Evolutionary conservation across 2,329 filamentous ascomycete genomes (phyloP).

Genomic region (Nemania sp.): DNA sequence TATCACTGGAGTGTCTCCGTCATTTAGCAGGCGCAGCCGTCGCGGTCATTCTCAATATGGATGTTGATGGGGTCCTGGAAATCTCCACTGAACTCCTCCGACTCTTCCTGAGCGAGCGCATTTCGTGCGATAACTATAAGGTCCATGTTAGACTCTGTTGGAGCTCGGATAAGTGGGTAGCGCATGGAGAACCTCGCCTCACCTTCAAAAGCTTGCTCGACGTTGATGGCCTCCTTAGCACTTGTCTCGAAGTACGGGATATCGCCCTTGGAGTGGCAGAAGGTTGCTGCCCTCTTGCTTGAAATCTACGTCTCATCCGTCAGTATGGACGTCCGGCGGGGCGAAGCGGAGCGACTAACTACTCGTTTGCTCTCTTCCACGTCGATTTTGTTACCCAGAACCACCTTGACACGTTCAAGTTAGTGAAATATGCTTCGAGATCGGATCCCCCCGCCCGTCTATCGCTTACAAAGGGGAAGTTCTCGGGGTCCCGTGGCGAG

Average conservation of each 20-base stretch:
- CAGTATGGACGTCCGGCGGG: background rate
- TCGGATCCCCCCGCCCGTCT: background rate
- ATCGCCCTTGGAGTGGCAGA: conserved; percentile 95
- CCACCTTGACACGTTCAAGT: conserved; percentile 61
- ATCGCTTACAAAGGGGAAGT: conserved; percentile 87
- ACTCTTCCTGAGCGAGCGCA: conserved; percentile 93
- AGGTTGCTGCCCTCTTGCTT: conserved; percentile 93
- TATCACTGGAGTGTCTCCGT: background rate
- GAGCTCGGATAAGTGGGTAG: background rate
- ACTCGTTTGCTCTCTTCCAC: conserved; percentile 97
- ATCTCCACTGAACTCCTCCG: conserved; percentile 95
- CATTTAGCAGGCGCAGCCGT: conserved; percentile 86
- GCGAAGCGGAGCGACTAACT: conserved; percentile 52
- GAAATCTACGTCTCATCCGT: conserved; percentile 67
- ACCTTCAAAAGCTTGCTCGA: conserved; percentile 80
- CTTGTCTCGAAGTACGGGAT: conserved; percentile 99
- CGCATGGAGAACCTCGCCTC: conserved; percentile 30
- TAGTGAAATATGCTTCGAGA: background rate
- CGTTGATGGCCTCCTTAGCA: conserved; percentile 97
- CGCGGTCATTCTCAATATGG: conserved; percentile 89
- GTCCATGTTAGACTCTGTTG: conserved; percentile 6
- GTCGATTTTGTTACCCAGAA: conserved; percentile 98
- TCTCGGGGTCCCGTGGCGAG: conserved; percentile 92
- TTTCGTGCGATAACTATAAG: conserved; percentile 87
- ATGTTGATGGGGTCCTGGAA: conserved; percentile 99